Evolutionary conservation across 805 yeast species (phyloP), one percentile per base, ranked within the genome.

Genomic region (Pichia occidentalis): DNA sequence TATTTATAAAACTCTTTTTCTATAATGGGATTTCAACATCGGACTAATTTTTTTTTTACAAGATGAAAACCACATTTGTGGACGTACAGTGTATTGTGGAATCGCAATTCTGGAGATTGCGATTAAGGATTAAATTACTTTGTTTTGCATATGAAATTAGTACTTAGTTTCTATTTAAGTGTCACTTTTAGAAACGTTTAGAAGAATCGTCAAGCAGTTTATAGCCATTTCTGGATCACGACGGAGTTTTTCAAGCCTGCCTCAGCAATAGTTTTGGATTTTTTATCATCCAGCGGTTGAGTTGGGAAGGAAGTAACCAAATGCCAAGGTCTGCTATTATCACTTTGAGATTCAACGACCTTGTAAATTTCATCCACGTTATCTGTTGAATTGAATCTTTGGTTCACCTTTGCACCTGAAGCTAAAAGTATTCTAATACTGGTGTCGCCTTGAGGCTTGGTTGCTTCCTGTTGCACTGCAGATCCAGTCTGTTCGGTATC

Each of bases 171-270:
- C 13, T 12, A 13, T 9, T 18, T 18, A 9, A 24, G 3, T 11
- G 19, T 22, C 12, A 26, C 29, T 23, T 14, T 17, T 37, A 18
- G 12, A 32, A 24, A 27, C 4, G 8, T 27, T 19, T 6, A 23
- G 13, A 27, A 30, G n/a, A 13, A 17, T 9, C 9, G 13, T 4
- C 7, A 13, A 23, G 12, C 17, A 20, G 6, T 5, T 43, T 46
- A 71, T 31, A 54, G 67, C 92, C 94, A 84, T 63, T 92, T 79
- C 60, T 86, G 97, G 13, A 88, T 85, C 22, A 88, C 78, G n/a
- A 85, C 95, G 2, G 97, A 75, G 49, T 85, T 85, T 35, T 73
- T 71, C 46, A 86, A 66, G 24, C 85, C 85, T 4, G 94, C 92
- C 21, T 78, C 86, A 40, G 71, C 73, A 34, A 90, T 75, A 2